phyloP scores from a whole-genome alignment of 768 basidiomycete genomes.

The Macrolepiota albuminosa region DNA sequence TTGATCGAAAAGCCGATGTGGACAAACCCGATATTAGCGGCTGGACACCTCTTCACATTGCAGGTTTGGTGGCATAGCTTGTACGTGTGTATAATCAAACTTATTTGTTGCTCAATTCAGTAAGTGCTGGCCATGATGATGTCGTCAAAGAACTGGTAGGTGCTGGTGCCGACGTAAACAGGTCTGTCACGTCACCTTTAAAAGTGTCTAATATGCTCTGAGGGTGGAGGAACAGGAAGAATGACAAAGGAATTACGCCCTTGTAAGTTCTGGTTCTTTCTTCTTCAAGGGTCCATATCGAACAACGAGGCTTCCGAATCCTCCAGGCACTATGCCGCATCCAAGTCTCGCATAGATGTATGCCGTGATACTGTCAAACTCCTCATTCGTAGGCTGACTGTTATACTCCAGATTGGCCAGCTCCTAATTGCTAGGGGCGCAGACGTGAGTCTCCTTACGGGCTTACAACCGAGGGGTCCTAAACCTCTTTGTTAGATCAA shows the following conservation, averaged over 20 bases:
- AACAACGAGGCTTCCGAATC: slow-evolving; percentile 16
- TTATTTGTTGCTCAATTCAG: slow-evolving; percentile 34
- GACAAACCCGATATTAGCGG: slow-evolving; percentile 60
- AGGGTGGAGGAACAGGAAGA: slow-evolving; percentile 39
- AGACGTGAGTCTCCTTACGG: slow-evolving; percentile 59
- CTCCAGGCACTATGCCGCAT: slow-evolving; percentile 86
- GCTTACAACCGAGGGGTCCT: slow-evolving; percentile 27
- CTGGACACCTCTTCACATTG: slow-evolving; percentile 80
- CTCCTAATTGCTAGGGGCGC: slow-evolving; percentile 84
- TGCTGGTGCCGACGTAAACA: slow-evolving; percentile 78
- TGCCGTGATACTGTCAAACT: slow-evolving; percentile 24
- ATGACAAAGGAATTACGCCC: slow-evolving; percentile 79
- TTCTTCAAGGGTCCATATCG: slow-evolving; percentile 6
- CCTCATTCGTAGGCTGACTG: slow-evolving; percentile 23
- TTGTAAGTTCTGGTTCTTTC: slow-evolving; percentile 48
- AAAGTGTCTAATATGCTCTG: slow-evolving; percentile 16
- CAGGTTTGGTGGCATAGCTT: slow-evolving; percentile 38
- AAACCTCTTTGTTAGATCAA: slow-evolving; percentile 66
- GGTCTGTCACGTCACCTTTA: slow-evolving; percentile 25
- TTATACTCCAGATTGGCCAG: slow-evolving; percentile 69
- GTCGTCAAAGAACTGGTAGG: slow-evolving; percentile 74
- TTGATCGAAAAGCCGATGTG: slow-evolving; percentile 67
- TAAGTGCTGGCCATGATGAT: slow-evolving; percentile 75
- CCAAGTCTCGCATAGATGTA: slow-evolving; percentile 84
- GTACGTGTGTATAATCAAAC: slow-evolving; percentile 5